Evolutionary conservation across 768 basidiomycete species (phyloP).

Genomic region (Melanogaster broomeanus): DNA sequence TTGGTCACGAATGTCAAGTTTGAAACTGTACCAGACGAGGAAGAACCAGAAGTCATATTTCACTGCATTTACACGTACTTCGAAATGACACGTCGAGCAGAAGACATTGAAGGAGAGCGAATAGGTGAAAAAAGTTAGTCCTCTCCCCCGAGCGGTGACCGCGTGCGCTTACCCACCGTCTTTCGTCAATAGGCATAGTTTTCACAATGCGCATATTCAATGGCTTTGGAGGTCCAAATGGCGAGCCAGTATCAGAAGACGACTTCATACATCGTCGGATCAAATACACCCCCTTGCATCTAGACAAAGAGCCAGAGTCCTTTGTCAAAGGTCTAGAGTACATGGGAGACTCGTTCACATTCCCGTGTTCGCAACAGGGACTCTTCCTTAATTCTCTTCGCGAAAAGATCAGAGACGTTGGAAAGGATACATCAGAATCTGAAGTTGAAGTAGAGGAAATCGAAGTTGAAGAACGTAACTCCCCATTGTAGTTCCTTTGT

Average conservation of each 20-base stretch:
- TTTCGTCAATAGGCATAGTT: constrained; percentile 47
- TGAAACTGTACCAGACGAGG: constrained; percentile 28
- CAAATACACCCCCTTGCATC: constrained; percentile 62
- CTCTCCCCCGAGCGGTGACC: not conserved
- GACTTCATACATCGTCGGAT: constrained; percentile 33
- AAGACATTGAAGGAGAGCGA: constrained; percentile 35
- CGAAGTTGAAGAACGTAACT: constrained; percentile 23
- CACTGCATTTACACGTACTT: constrained; percentile 70
- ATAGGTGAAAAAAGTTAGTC: constrained; percentile 34
- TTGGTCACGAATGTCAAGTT: constrained; percentile 64
- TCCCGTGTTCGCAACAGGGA: constrained; percentile 63
- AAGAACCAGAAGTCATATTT: constrained; percentile 53
- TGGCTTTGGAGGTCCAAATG: constrained; percentile 33
- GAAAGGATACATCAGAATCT: constrained; percentile 21
- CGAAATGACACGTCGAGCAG: constrained; percentile 31
- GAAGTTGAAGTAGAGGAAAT: constrained; percentile 28
- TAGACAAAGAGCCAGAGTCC: constrained; percentile 60
- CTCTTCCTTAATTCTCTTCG: constrained; percentile 67
- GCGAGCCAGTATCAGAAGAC: constrained; percentile 35
- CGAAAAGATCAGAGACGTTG: constrained; percentile 46
- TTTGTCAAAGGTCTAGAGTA: constrained; percentile 64
- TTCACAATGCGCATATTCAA: constrained; percentile 58
- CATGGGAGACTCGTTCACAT: constrained; percentile 65
- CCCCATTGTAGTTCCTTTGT: not conserved
- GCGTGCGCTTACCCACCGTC: constrained; percentile 7